Conservation (phyloP, 2,329 filamentous ascomycete genomes). For the Drechmeria coniospora region DNA sequence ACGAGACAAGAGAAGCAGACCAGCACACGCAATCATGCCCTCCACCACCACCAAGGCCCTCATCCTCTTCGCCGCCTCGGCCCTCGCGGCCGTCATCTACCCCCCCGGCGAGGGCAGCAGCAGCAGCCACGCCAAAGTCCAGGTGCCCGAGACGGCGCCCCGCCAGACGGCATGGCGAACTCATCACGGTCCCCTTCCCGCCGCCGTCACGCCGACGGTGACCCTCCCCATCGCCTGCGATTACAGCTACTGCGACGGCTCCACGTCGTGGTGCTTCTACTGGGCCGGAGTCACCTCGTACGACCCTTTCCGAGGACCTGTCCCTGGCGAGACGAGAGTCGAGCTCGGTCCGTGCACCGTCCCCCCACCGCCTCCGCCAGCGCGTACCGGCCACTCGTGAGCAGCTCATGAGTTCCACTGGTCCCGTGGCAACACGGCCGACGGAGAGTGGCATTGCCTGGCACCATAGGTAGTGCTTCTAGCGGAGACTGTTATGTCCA, state of each 20-base stretch:
- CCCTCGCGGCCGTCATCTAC: background rate
- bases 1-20: background rate
- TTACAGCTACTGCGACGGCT: conserved; percentile 19
- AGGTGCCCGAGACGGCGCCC: background rate
- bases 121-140: background rate
- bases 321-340: conserved; percentile 21
- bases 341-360: conserved; percentile 15
- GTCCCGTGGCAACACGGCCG: too few species aligned
- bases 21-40: background rate
- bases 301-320: conserved; percentile 15
- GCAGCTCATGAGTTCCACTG: background rate
- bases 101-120: background rate
- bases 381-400: background rate
- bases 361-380: background rate
- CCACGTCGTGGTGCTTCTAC: conserved; percentile 21
- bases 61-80: conserved; percentile 1
- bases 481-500: too few species aligned
- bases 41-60: conserved; percentile 1
- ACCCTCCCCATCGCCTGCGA: conserved; percentile 14
- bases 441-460: too few species aligned
- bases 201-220: conserved; percentile 3
- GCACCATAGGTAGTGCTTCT: too few species aligned
- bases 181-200: background rate
- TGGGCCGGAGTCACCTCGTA: conserved; percentile 22
- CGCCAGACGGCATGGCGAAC: background rate